phyloP scores from a whole-genome alignment of 345 rosid genomes.

The Brassica rapa region DNA sequence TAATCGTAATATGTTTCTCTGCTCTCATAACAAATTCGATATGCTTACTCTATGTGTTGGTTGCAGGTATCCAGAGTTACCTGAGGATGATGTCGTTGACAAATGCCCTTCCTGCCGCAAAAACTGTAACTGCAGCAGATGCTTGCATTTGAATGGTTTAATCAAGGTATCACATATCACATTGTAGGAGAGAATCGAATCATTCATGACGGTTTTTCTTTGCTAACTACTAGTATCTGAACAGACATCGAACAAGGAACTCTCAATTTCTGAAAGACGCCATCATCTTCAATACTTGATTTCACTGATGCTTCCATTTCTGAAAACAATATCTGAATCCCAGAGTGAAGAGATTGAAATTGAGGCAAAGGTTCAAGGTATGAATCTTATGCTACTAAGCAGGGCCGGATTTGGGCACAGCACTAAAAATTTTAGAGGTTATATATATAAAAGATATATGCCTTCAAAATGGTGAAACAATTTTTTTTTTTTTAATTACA shows the following conservation, averaged over 20 bases:
- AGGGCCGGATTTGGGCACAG: too few relatives aligned
- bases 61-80: conserved; percentile 70
- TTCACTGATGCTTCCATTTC: conserved; percentile 55
- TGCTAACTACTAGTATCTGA: not conserved
- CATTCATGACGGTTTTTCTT: not conserved
- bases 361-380: conserved; percentile 68
- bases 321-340: conserved; percentile 51
- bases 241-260: conserved; percentile 61
- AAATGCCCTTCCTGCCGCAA: conserved; percentile 75
- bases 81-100: conserved; percentile 53
- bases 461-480: too few relatives aligned
- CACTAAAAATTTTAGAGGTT: too few relatives aligned
- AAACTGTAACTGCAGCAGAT: conserved; percentile 79
- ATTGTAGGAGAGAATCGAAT: too few relatives aligned
- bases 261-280: conserved; percentile 49
- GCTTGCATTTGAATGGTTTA: conserved; percentile 66
- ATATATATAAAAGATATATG: too few relatives aligned
- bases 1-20: not conserved
- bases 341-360: conserved; percentile 57
- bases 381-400: conserved; percentile 3
- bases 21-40: not conserved
- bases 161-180: conserved; percentile 50
- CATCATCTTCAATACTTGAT: conserved; percentile 59
- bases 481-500: too few relatives aligned
- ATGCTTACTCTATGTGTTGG: not conserved